A percentile compares a stretch with the other conserved stretches of the same genome.
Conservation (phyloP, 78 protist genomes). For the Dictyostelium firmibasis region DNA sequence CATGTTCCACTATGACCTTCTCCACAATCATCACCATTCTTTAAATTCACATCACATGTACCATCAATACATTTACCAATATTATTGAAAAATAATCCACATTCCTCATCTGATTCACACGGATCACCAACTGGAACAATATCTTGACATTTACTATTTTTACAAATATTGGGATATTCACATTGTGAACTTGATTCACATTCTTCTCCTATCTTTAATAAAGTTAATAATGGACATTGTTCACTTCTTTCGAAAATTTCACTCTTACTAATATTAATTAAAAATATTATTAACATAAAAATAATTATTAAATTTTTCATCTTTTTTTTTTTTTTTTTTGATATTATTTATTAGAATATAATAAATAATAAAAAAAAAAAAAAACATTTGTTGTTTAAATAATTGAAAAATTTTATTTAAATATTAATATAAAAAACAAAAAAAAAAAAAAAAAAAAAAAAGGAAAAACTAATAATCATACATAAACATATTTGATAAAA, state of each 20-base stretch:
- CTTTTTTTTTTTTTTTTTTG: not conserved
- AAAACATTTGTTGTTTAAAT: not conserved
- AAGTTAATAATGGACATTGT: not conserved
- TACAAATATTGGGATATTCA: slow-evolving; percentile 23
- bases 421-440: not conserved
- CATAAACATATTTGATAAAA: not conserved
- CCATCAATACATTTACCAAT: not conserved
- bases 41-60: not conserved
- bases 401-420: not conserved
- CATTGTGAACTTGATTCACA: not conserved
- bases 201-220: not conserved
- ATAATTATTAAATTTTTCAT: not conserved
- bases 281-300: not conserved
- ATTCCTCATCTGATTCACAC: not conserved
- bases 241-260: not conserved
- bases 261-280: not conserved
- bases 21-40: not conserved
- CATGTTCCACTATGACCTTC: not conserved
- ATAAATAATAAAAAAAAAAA: not conserved
- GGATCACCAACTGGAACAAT: not conserved
- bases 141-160: not conserved
- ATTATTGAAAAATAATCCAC: not conserved
- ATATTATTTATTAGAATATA: not conserved
- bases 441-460: not conserved
- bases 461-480: not conserved